A percentile compares a stretch with the other conserved stretches of the same genome.
These are phyloP conservation scores for Globisporangium apiculatum DNA, from an alignment of 352 stramenopile species.

Conservation along the genomic window DNA sequence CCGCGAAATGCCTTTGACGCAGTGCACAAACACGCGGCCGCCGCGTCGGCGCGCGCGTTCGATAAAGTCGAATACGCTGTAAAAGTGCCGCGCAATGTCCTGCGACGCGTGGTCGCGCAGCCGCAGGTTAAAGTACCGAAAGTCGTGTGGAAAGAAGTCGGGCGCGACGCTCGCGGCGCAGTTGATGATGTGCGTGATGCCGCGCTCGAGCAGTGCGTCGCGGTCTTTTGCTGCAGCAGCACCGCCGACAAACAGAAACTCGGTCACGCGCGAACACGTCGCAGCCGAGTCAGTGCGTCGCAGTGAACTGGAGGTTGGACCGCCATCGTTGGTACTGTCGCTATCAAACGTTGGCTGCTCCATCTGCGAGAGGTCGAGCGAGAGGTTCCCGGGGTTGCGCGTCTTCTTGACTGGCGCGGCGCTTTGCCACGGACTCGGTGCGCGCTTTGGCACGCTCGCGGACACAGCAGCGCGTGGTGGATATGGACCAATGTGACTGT, in stretches of 20 bases:
- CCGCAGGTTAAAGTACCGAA: constrained; percentile 82
- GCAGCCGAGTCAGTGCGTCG: constrained; percentile 53
- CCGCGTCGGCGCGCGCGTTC: constrained; percentile 56
- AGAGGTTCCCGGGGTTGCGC: constrained; percentile 77
- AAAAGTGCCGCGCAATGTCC: constrained; percentile 82
- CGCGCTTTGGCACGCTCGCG: constrained; percentile 24
- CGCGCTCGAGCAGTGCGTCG: constrained; percentile 47
- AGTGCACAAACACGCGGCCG: constrained; percentile 83
- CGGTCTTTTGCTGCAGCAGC: constrained; percentile 74
- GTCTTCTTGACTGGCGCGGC: constrained; percentile 23
- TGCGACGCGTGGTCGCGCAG: constrained; percentile 86
- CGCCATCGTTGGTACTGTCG: constrained; percentile 4
- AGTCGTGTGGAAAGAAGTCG: constrained; percentile 68
- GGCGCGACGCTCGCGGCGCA: constrained; percentile 74
- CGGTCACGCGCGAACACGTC: constrained; percentile 73
- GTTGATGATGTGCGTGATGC: constrained; percentile 89
- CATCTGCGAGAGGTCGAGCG: constrained; percentile 75
- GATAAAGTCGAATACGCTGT: constrained; percentile 87
- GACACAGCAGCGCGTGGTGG: background rate
- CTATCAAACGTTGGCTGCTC: constrained; percentile 32
- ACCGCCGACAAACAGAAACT: constrained; percentile 86
- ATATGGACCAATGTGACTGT: background rate
- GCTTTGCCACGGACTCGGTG: constrained; percentile 29
- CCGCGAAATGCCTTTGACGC: constrained; percentile 83
- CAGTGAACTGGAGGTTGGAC: constrained; percentile 6